Base-by-base conservation (phyloP, 2,329 filamentous ascomycete genomes). In the Aspergillus intermedius region DNA sequence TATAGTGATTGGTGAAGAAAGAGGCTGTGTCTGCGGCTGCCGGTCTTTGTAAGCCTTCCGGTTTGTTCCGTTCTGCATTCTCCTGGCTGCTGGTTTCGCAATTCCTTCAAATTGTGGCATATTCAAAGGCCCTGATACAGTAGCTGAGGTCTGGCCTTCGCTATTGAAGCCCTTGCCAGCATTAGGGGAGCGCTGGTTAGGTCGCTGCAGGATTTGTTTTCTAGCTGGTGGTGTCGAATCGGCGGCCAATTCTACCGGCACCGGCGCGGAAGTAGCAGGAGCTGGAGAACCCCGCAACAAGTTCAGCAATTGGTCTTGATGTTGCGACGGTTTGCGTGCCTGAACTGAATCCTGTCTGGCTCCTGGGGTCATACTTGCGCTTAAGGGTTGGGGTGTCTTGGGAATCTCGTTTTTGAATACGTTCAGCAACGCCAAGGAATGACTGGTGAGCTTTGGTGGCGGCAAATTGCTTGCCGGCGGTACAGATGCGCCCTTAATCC, bases 401-500 rank as follows among this genome's bases (percentile, higher is more conserved):
- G 54, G 47, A 21, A 54, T 54, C 7, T 64, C 59, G 30, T 61
- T 60, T 54, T 77, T 83, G 68, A 85, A 83, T 1, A 77, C 73
- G 55, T 77, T 79, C 44, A 85, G 66, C 30, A 84, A 62, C n/a
- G 74, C 73, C 49, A 79, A 69, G 1, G 79, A 74, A 60, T 84
- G 80, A 10, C 74, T 74, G 32, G 72, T 82, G 28, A 84, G 72
- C 52, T 76, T 79, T 5, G 80, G 79, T 35, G 76, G 72, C 13
- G 81, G 81, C 21, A 84, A 60, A 45, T 78, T 78, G 60, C 56
- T 80, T 64, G 81, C 78, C 30, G 77, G 73, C 1, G 81, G 81
- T 25, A 77, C 73, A 32, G 67, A 64, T 37, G 74, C 70, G n/a
- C 70, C 69, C 48, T 70, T 69, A 45, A 66, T 46, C 39, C 64